Base-by-base conservation (phyloP, 2,329 filamentous ascomycete species). In the Colletotrichum liaoningense region DNA sequence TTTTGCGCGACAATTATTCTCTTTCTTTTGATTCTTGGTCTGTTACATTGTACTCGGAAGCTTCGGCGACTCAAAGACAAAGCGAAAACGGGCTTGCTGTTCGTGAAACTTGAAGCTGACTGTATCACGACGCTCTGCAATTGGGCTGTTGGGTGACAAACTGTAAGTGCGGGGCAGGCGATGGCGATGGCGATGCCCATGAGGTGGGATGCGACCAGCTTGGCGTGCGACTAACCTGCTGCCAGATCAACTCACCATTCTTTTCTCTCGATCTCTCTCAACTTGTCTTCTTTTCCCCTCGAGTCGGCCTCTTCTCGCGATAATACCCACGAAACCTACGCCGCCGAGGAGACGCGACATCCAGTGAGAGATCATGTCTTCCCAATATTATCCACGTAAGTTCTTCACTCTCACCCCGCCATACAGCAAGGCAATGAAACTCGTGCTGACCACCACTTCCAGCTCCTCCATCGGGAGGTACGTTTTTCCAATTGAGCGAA, bases 381-480 rank as follows among this genome's bases (percentile, higher is more conserved):
- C 68, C 24, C 72, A 74, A 24, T 74, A 72, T 33, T 74, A 74
- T 64, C 68, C 72, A 33, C 72, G 72, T 74, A 42, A 68, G 72
- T 73, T 24, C 30, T 33, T 67, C 35, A 54, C 30, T 42, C 42
- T 58, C 52, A 67, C 63, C 57, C 68, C 49, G 49, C 57, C 68
- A 63, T 55, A 54, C 4, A 30, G 14, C 19, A 19, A 24, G 14
- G 16, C 38, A 28, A 49, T 7, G 19, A 7, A 58, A n/a, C 69
- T 68, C 49, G 42, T 24, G 72, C 72, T 74, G 68, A 74, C 63
- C 52, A 42, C 24, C 19, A 22, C n/a, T 54, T 38, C 57, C 46
- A 74, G 72, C 72, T 46, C 72, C 72, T 26, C 72, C 72, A 19
- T 54, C 72, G 24, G 72, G 68, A 72, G 68, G 72, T 74, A 72